Conservation (phyloP, 331 rosid species). For the Stylosanthes scabra region DNA sequence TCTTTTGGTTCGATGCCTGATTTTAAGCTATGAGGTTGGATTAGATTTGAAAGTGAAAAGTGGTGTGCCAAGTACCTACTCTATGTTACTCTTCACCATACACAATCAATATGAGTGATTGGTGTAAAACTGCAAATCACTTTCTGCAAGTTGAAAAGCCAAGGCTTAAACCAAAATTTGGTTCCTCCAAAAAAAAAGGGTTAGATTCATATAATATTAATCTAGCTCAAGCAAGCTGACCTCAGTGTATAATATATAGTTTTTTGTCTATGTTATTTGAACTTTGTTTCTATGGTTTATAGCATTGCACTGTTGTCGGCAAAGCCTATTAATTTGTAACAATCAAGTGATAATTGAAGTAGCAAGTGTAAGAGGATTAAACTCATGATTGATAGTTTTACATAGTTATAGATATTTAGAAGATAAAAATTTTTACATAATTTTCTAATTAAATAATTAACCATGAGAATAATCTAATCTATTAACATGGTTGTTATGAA, state of each 20-base stretch:
- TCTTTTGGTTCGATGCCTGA: not conserved
- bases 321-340: conserved; percentile 7
- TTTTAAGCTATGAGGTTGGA: not conserved
- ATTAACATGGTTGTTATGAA: too few relatives aligned
- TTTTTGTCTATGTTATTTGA: conserved; percentile 43
- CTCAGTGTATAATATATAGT: not conserved
- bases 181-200: conserved; percentile 34
- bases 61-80: conserved; percentile 50
- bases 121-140: conserved; percentile 46
- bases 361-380: not conserved
- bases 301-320: conserved; percentile 47
- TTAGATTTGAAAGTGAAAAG: conserved; percentile 51
- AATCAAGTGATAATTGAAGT: conserved; percentile 5
- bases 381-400: not conserved
- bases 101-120: conserved; percentile 44
- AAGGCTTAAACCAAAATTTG: conserved; percentile 36
- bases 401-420: not conserved
- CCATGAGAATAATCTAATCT: too few relatives aligned
- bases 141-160: conserved; percentile 50
- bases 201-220: conserved; percentile 58
- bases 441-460: too few relatives aligned
- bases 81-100: conserved; percentile 53
- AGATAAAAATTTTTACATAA: too few relatives aligned
- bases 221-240: conserved; percentile 47
- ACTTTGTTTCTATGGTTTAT: conserved; percentile 40